phyloP scores from a whole-genome alignment of 495 filamentous ascomycete species.

The Penicillium angulare region DNA sequence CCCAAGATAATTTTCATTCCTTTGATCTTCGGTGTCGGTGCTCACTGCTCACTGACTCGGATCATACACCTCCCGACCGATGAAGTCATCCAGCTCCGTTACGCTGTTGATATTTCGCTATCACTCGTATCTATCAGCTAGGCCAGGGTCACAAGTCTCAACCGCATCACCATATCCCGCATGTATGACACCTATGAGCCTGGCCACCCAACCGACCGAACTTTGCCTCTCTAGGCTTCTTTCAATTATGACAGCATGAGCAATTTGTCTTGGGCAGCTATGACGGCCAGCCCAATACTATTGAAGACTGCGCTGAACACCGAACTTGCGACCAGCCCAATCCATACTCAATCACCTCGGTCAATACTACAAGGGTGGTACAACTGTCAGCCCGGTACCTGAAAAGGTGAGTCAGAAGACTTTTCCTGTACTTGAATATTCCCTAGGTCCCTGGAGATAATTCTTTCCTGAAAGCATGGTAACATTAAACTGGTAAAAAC shows the following conservation, averaged over 20 bases:
- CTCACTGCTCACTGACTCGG: not conserved
- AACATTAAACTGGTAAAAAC: not conserved
- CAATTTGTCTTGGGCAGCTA: not conserved
- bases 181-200: not conserved
- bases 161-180: slow-evolving; percentile 1
- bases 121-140: not conserved
- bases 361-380: not conserved
- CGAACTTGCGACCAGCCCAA: slow-evolving; percentile 1
- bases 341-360: not conserved
- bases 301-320: slow-evolving; percentile 1
- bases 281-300: slow-evolving; percentile 1
- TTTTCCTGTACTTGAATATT: not conserved
- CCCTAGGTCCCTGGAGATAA: no score
- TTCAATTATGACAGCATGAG: not conserved
- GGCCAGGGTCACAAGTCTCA: slow-evolving; percentile 1
- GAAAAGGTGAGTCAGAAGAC: slow-evolving; percentile 2
- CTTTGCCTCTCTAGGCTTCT: not conserved
- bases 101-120: not conserved
- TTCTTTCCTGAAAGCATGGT: not conserved
- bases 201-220: not conserved
- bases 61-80: not conserved
- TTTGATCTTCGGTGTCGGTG: not conserved
- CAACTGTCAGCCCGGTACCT: not conserved
- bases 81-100: slow-evolving; percentile 1
- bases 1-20: slow-evolving; percentile 1